phyloP scores from a whole-genome alignment of 1,284 basidiomycete genomes.

The Malassezia equina region DNA sequence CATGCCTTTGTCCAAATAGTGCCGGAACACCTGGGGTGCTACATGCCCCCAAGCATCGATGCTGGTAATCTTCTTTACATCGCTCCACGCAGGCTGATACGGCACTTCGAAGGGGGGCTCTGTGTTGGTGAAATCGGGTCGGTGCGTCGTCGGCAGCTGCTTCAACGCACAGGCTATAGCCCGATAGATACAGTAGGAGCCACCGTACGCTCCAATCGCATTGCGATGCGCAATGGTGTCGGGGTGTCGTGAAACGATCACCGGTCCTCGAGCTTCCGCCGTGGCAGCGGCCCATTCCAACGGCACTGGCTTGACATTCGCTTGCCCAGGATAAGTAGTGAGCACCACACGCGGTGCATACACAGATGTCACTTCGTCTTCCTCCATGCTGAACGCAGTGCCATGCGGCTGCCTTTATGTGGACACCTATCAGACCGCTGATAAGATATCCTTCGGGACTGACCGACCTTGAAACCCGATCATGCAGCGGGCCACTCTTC shows the following conservation, averaged over 20 bases:
- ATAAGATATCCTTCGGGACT: background rate
- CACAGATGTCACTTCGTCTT: too few relatives aligned
- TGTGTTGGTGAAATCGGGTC: slow-evolving; percentile 61
- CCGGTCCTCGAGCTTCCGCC: slow-evolving; percentile 64
- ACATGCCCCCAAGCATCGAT: slow-evolving; percentile 93
- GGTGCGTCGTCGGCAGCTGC: slow-evolving; percentile 62
- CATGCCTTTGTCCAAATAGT: slow-evolving; percentile 44
- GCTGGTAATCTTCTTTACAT: slow-evolving; percentile 73
- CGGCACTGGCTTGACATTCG: slow-evolving; percentile 61
- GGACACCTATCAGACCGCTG: background rate
- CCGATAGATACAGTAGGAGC: slow-evolving; percentile 87
- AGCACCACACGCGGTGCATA: slow-evolving; percentile 33
- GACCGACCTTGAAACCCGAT: background rate
- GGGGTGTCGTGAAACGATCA: slow-evolving; percentile 77
- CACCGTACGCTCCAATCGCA: slow-evolving; percentile 84
- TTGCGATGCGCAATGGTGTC: slow-evolving; percentile 79
- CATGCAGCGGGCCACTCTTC: background rate
- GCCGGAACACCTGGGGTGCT: slow-evolving; percentile 65
- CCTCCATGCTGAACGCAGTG: too few relatives aligned
- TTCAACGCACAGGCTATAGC: slow-evolving; percentile 68
- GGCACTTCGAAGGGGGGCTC: slow-evolving; percentile 78
- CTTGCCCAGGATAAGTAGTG: slow-evolving; percentile 38
- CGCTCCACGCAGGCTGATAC: slow-evolving; percentile 70
- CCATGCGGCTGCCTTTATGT: too few relatives aligned
- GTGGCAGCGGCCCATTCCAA: slow-evolving; percentile 71